These are phyloP conservation scores for Talinum fruticosum DNA, from an alignment of 148 eudicot genomes.

Conservation along the genomic window DNA sequence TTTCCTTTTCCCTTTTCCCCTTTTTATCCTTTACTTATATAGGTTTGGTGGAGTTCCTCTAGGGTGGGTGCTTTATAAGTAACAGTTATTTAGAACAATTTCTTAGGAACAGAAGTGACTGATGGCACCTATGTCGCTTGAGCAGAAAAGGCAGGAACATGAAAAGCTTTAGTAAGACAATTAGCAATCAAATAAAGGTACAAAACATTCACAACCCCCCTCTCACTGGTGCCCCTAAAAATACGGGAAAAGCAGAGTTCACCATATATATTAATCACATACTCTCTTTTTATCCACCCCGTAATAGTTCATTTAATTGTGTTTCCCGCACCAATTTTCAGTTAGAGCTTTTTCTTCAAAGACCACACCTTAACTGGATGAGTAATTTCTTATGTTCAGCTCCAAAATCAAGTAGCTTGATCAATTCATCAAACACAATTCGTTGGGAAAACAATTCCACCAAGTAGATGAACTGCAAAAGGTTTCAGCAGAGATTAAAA, in stretches of 20 bases:
- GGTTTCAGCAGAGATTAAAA: not conserved
- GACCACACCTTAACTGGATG: not conserved
- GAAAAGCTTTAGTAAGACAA: not conserved
- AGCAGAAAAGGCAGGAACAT: not conserved
- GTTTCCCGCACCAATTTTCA: not conserved
- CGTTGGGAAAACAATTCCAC: conserved; percentile 1
- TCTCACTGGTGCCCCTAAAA: not conserved
- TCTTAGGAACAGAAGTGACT: not conserved
- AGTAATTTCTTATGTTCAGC: not conserved
- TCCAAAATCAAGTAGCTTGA: not conserved
- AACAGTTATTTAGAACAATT: not conserved
- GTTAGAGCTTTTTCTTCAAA: not conserved
- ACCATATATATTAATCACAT: not conserved
- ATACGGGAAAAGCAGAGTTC: too few relatives aligned
- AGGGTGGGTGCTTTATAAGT: not conserved
- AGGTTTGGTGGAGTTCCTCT: not conserved
- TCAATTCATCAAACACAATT: not conserved
- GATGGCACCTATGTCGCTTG: not conserved
- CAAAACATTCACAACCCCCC: not conserved
- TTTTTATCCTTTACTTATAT: not conserved
- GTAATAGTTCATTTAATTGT: not conserved
- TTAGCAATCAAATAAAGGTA: not conserved
- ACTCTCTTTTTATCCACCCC: not conserved
- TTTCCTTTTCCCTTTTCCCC: not conserved
- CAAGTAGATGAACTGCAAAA: not conserved